Percentiles rank a stretch among this genome's conserved stretches.
phyloP scores from a whole-genome alignment of 208 protist species.

The Trypanosoma caninum region DNA sequence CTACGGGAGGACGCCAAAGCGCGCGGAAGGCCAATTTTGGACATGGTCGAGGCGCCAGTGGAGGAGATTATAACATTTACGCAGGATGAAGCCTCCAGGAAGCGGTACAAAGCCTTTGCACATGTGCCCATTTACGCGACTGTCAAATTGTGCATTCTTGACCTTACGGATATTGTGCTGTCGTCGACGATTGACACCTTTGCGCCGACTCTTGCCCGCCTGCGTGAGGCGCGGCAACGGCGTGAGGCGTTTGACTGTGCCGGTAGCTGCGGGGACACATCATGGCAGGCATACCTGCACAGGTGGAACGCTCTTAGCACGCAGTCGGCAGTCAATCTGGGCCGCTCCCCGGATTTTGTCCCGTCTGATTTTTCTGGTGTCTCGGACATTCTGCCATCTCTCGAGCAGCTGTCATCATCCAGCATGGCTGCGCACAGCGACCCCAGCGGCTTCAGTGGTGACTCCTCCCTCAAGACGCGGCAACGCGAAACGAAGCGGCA shows the following conservation, averaged over 20 bases:
- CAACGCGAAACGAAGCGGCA: constrained; percentile 65
- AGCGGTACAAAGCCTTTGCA: constrained; percentile 76
- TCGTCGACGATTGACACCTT: constrained; percentile 58
- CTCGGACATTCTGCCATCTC: constrained; percentile 45
- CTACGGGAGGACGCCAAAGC: constrained; percentile 63
- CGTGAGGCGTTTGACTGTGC: constrained; percentile 19
- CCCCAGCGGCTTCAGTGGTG: constrained; percentile 37
- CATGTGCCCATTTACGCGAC: constrained; percentile 77
- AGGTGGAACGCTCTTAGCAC: constrained; percentile 28
- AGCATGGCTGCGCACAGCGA: constrained; percentile 28
- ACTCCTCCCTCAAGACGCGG: constrained; percentile 52
- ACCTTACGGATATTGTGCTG: constrained; percentile 56
- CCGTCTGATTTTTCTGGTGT: constrained; percentile 48
- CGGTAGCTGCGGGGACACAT: constrained; percentile 32
- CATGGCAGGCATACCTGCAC: constrained; percentile 70
- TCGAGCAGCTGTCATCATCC: constrained; percentile 50
- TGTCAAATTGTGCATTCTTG: constrained; percentile 71
- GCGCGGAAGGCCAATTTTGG: constrained; percentile 38
- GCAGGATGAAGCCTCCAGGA: constrained; percentile 62
- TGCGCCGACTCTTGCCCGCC: constrained; percentile 29
- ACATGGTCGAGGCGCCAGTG: constrained; percentile 43
- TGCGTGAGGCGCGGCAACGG: constrained; percentile 35
- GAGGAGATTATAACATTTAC: constrained; percentile 64
- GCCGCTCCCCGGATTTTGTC: constrained; percentile 7
- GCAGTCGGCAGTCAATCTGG: not conserved